Evolutionary conservation across 805 yeast genomes (phyloP), one percentile per base, ranked within the genome.

Genomic region (Wickerhamomyces alni): DNA sequence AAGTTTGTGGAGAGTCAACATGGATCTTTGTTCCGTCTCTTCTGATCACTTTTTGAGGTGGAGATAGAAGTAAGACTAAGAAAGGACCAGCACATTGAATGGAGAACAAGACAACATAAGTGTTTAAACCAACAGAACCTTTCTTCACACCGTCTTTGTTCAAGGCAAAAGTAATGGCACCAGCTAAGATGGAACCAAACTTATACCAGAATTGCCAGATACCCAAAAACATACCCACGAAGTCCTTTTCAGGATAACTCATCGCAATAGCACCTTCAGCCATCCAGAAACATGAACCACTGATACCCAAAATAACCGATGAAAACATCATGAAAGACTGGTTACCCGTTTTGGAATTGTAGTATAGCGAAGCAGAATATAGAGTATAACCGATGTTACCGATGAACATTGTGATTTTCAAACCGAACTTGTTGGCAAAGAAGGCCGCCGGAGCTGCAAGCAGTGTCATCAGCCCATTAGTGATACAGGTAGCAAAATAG

Each of bases 41-140:
- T 36, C 65, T 53, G n/a, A 53, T 49, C 4, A 62, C 42, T 33
- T 56, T 52, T 16, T 54, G 52, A 6, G 61, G 59, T 7, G 54
- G 41, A 7, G 57, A 43, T 12, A 56, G 18, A 16, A 55, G 35
- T 9, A 47, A 39, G 1, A 55, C 41, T 13, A 50, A 16, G 10
- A 51, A 51, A 1, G 49, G 38, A 19, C 62, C 61, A 4, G 43
- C n/a, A 41, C 58, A 54, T 35, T 56, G 59, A 15, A 57, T 43
- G 5, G 52, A 48, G 6, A 57, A 30, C 25, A 56, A 39, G 3
- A 41, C 60, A 17, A 51, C 34, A 33, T 56, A 57, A 5, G 61
- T 55, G 28, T 43, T 52, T 33, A 55, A 42, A 9, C 52, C 35
- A 17, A 54, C 57, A 15, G 36, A 29, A 9, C 61, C 61, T 13